Conservation (phyloP, 176 grass and related monocot species). For the Musa schizocarpa region DNA sequence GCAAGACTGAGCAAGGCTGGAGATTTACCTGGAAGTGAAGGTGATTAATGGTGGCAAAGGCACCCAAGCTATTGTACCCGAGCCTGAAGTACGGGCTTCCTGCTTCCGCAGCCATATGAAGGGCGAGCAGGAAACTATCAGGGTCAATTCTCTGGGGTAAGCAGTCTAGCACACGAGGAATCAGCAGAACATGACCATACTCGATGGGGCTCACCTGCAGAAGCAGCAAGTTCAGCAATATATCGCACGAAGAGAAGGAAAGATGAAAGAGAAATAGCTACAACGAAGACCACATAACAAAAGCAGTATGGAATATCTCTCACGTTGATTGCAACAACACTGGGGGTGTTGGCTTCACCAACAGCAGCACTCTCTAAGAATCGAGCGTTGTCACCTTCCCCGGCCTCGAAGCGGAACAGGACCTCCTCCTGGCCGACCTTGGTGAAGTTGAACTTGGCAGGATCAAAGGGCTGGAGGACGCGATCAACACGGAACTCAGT, state of each 20-base stretch:
- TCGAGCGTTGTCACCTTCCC: constrained; percentile 16
- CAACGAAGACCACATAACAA: constrained; percentile 2
- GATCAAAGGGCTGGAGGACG: constrained; percentile 66
- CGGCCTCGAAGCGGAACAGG: constrained; percentile 51
- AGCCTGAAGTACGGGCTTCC: constrained; percentile 66
- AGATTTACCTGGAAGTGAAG: constrained; percentile 82
- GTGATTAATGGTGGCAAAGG: constrained; percentile 95
- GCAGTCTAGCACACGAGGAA: constrained; percentile 61
- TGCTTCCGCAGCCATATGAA: constrained; percentile 67
- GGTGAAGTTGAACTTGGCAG: constrained; percentile 79
- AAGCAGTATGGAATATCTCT: not conserved
- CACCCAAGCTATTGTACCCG: constrained; percentile 96
- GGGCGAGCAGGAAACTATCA: constrained; percentile 68
- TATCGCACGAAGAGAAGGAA: constrained; percentile 1
- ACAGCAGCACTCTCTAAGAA: constrained; percentile 35
- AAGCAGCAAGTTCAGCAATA: constrained; percentile 3
- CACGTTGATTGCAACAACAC: constrained; percentile 65
- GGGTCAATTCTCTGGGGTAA: constrained; percentile 76
- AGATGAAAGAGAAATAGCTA: not conserved
- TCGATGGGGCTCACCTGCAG: constrained; percentile 88
- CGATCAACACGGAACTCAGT: constrained; percentile 84
- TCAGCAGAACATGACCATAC: constrained; percentile 79
- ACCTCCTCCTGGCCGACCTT: constrained; percentile 84
- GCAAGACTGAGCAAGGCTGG: no score
- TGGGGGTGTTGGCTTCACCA: constrained; percentile 23